phyloP scores from a whole-genome alignment of 106 monocot genomes.

The Iris macrosiphon region DNA sequence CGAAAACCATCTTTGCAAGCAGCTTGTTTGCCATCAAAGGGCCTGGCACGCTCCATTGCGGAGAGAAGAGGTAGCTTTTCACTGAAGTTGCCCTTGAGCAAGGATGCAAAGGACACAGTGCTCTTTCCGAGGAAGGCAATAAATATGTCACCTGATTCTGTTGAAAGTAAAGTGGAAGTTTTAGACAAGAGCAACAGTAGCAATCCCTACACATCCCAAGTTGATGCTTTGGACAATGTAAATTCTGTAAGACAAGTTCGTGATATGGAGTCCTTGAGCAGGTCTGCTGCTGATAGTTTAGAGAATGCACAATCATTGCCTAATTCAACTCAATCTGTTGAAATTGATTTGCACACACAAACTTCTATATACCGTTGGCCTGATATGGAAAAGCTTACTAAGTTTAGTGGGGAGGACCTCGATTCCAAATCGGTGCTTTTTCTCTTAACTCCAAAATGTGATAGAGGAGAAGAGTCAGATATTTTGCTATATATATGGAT shows the following conservation, averaged over 20 bases:
- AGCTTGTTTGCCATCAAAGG: conserved; percentile 39
- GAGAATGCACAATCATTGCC: background rate
- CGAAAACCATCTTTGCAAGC: conserved; percentile 1
- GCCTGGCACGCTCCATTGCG: conserved; percentile 49
- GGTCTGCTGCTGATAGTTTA: conserved; percentile 6
- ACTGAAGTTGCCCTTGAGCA: conserved; percentile 48
- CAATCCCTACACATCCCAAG: background rate
- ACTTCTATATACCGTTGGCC: conserved; percentile 49
- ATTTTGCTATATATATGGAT: conserved; percentile 50
- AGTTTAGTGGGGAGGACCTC: conserved; percentile 35
- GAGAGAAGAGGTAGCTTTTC: conserved; percentile 80
- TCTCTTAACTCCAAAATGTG: conserved; percentile 28
- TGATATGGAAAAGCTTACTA: conserved; percentile 31
- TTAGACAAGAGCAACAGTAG: conserved; percentile 9
- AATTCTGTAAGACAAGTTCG: background rate
- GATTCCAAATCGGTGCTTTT: conserved; percentile 46
- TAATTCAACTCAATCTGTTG: conserved; percentile 4
- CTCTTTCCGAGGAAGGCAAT: conserved; percentile 9
- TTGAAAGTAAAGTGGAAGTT: conserved; percentile 10
- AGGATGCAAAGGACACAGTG: conserved; percentile 26
- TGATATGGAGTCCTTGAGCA: background rate
- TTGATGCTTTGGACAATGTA: conserved; percentile 7
- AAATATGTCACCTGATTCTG: conserved; percentile 13
- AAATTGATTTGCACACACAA: conserved; percentile 1
- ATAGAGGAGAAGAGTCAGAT: conserved; percentile 6